A percentile compares a stretch with the other conserved stretches of the same genome.
phyloP scores from a whole-genome alignment of 345 rosid species.

The Syzygium jambos region DNA sequence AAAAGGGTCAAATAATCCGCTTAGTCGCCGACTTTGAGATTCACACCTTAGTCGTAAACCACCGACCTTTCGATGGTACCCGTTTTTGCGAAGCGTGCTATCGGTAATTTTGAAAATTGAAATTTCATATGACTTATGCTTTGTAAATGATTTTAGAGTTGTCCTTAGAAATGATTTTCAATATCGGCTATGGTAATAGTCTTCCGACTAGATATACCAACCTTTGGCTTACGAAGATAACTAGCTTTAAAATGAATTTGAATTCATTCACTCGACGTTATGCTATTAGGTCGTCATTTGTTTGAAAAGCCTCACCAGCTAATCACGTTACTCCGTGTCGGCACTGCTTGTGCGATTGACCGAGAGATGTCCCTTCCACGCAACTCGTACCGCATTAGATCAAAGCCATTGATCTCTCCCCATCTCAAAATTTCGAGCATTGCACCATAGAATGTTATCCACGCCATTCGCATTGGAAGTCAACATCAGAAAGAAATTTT shows the following conservation, averaged over 20 bases:
- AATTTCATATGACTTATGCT: not conserved
- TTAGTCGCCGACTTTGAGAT: not conserved
- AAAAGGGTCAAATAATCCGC: not conserved
- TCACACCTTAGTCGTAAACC: not conserved
- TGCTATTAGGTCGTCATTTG: not conserved
- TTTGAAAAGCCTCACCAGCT: not conserved
- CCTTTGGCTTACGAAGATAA: not conserved
- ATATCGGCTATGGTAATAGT: not conserved
- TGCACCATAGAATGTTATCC: not conserved
- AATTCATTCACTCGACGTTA: not conserved
- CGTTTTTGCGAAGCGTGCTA: not conserved
- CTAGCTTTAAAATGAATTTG: not conserved
- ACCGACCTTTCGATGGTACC: not conserved
- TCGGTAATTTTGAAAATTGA: not conserved
- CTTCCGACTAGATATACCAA: accelerated
- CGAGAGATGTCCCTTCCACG: not conserved
- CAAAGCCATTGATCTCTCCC: not conserved
- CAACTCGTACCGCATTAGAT: not conserved
- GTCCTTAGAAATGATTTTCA: not conserved
- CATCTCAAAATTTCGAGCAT: not conserved
- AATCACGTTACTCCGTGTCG: not conserved
- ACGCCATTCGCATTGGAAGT: not conserved
- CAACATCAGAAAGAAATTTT: not conserved
- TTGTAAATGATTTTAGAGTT: not conserved
- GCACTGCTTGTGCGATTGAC: not conserved